Evolutionary conservation across 371 early-diverging fungal species (phyloP).

Genomic region (Mucor piriformis): DNA sequence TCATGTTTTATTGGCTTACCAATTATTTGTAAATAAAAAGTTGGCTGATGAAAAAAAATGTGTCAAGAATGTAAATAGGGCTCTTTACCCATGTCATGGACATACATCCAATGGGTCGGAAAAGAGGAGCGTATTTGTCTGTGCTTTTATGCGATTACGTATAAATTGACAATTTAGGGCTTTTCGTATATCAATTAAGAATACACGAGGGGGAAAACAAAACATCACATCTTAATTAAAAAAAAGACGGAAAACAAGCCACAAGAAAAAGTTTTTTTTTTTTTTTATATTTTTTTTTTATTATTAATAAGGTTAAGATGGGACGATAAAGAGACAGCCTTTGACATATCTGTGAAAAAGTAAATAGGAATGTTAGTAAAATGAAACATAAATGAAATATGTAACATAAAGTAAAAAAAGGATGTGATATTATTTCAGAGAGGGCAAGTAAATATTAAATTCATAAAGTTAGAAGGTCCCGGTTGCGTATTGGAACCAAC

Average conservation of each 20-base stretch:
- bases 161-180: too few relatives aligned
- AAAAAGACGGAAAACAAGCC: neutral
- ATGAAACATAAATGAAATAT: neutral
- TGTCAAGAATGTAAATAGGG: too few relatives aligned
- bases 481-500: constrained; percentile 18
- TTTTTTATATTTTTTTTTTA: neutral
- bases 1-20: constrained; percentile 73
- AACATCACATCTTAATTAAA: too few relatives aligned
- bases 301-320: neutral
- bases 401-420: neutral
- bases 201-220: too few relatives aligned
- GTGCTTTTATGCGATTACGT: too few relatives aligned
- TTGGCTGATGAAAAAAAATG: too few relatives aligned
- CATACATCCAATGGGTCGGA: too few relatives aligned
- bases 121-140: too few relatives aligned
- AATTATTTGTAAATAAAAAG: constrained; percentile 57
- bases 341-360: neutral
- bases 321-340: neutral
- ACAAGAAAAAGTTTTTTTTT: neutral
- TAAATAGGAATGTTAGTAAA: neutral
- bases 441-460: constrained; percentile 21
- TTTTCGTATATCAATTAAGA: too few relatives aligned
- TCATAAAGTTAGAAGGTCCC: constrained; percentile 16
- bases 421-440: constrained; percentile 9
- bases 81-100: too few relatives aligned